Base-by-base conservation (phyloP, 805 yeast species). In the Candida palmyrensis region DNA sequence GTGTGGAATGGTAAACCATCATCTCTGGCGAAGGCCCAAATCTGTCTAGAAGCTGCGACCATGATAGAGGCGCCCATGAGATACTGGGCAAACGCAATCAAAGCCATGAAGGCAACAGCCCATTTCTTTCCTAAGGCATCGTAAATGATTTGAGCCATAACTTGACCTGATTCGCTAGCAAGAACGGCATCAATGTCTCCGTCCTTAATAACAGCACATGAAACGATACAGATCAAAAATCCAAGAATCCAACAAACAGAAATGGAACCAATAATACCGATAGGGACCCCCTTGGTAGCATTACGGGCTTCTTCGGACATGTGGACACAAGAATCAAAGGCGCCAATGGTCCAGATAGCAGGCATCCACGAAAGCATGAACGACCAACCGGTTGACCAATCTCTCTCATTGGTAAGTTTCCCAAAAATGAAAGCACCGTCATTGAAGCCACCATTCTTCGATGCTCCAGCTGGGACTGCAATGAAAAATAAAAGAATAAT, bases 401-500 rank as follows among this genome's bases (percentile, higher is more conserved):
- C 69, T 22, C 77, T 61, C 31, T 53, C 54, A 47, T 77, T 77
- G 18, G 68, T 59, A 34, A 68, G 65, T 26, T 68, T 53, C 19
- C 77, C 77, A 52, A 79, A 80, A 18, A 79, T 78, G 48, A 62
- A 77, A 6, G 49, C 40, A 12, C 41, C 45, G 34, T 38, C 46
- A 24, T 53, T 51, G 38, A 53, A 52, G 4, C 53, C 49, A 18
- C 55, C 51, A 25, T 48, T 45, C 15, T 45, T 51, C 2, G 51
- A 26, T 3, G 76, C 68, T 18, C 84, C 88, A 30, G 77, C 67
- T 7, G 85, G 86, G 19, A 81, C 51, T 5, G 83, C 85, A 47
- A 81, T 77, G 44, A 78, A 51, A 38, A 78, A 72, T 17, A 82
- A 50, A 10, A 68, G 44, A 29, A 81, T 68, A 29, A 80, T 56